These are phyloP conservation scores for Phlegmacium glaucopus DNA, from an alignment of 768 basidiomycete species.

Conservation along the genomic window DNA sequence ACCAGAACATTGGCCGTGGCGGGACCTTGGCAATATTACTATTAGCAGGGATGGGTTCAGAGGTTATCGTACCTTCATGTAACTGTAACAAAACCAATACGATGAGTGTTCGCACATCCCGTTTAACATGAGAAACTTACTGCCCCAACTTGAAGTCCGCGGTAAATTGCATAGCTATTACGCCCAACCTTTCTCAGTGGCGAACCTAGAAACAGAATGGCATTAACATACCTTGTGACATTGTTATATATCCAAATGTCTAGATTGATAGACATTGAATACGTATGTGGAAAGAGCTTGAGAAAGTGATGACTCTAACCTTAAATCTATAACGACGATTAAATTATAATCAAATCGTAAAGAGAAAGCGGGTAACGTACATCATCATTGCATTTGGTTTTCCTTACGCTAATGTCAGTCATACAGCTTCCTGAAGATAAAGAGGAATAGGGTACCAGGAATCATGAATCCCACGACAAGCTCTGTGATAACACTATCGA, in stretches of 20 bases:
- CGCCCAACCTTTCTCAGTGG: slow-evolving; percentile 12
- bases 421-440: neutral
- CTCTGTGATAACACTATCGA: slow-evolving; percentile 63
- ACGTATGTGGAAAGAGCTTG: neutral
- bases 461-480: slow-evolving; percentile 62
- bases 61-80: slow-evolving; percentile 24
- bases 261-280: slow-evolving; percentile 33
- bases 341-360: slow-evolving; percentile 2
- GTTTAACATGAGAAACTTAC: slow-evolving; percentile 38
- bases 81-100: slow-evolving; percentile 11
- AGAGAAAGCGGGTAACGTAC: slow-evolving; percentile 25
- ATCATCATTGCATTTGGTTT: slow-evolving; percentile 77
- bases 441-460: slow-evolving; percentile 27
- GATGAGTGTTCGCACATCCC: neutral
- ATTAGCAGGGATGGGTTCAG: neutral
- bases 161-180: slow-evolving; percentile 60
- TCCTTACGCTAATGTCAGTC: slow-evolving; percentile 28
- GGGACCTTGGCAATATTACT: slow-evolving; percentile 40
- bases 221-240: slow-evolving; percentile 41
- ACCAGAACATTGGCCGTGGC: slow-evolving; percentile 64
- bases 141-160: slow-evolving; percentile 78
- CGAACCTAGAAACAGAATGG: neutral
- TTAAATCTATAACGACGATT: slow-evolving; percentile 29
- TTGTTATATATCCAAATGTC: slow-evolving; percentile 66
- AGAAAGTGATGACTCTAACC: slow-evolving; percentile 14